These are phyloP conservation scores for Beauveria scarabaeidicola DNA, from an alignment of 2,329 filamentous ascomycete species.

Conservation along the genomic window DNA sequence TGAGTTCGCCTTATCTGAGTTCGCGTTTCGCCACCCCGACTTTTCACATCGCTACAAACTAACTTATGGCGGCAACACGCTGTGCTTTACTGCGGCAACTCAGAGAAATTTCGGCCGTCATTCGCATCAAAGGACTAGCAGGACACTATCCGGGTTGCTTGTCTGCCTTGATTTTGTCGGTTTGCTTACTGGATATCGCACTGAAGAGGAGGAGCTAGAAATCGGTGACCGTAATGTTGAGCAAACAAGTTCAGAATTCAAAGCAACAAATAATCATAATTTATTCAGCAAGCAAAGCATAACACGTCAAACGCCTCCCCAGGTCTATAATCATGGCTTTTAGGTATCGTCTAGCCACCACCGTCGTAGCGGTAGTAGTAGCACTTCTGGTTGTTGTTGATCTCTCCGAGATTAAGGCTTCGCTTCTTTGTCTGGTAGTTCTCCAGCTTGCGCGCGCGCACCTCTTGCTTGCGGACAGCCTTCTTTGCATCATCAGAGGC, in stretches of 20 bases:
- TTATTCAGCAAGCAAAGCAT: neutral
- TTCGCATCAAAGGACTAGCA: neutral
- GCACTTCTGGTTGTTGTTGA: conserved; percentile 63
- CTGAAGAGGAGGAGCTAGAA: too few species aligned
- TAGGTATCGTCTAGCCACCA: conserved; percentile 29
- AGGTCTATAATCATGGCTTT: conserved; percentile 4
- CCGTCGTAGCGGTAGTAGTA: conserved; percentile 45
- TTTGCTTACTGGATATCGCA: too few species aligned
- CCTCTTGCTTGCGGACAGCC: conserved; percentile 57
- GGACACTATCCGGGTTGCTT: too few species aligned
- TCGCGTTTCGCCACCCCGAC: neutral
- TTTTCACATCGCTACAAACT: neutral
- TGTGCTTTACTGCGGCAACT: neutral
- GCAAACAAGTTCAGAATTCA: neutral
- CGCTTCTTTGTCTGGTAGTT: conserved; percentile 53
- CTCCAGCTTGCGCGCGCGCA: conserved; percentile 58
- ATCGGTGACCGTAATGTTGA: too few species aligned
- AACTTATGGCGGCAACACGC: too few species aligned
- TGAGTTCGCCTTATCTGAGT: neutral
- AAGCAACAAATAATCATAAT: neutral
- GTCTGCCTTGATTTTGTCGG: too few species aligned
- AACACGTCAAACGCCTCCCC: conserved; percentile 7
- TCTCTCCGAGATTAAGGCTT: conserved; percentile 63
- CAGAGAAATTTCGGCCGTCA: neutral
- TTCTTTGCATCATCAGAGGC: conserved; percentile 68